Evolutionary conservation across 176 grass and related monocot genomes (phyloP).

Genomic region (Guadua angustifolia): DNA sequence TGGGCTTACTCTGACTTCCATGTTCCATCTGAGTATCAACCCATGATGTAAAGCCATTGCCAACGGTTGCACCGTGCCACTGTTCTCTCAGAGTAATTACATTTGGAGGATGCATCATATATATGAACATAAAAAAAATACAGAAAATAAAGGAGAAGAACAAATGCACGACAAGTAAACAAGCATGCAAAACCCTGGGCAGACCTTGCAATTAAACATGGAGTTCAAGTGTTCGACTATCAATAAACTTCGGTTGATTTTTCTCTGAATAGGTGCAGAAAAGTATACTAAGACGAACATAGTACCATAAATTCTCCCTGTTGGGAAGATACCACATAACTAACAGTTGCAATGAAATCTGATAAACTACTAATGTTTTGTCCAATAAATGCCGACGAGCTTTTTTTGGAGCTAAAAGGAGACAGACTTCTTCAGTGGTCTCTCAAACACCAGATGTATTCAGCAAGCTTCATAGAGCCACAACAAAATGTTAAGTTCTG

Average conservation of each 20-base stretch:
- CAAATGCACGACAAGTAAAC: too few species aligned
- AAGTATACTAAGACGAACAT: background rate
- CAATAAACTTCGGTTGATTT: background rate
- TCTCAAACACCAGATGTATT: background rate
- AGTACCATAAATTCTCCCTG: background rate
- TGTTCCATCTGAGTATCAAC: too few species aligned
- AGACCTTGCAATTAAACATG: background rate
- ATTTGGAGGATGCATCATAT: too few species aligned
- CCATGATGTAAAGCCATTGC: too few species aligned
- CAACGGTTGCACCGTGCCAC: too few species aligned
- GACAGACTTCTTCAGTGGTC: background rate
- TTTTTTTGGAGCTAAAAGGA: background rate
- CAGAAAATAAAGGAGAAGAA: too few species aligned
- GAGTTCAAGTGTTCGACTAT: background rate
- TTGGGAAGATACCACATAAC: background rate
- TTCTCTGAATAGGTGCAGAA: background rate
- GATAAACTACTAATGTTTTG: background rate
- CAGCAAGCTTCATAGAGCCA: constrained; percentile 6
- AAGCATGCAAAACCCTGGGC: too few species aligned
- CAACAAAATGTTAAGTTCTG: background rate
- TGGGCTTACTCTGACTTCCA: too few species aligned
- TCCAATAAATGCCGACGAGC: background rate
- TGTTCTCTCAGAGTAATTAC: too few species aligned
- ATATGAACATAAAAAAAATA: too few species aligned
- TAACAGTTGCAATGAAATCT: background rate